Base-by-base conservation (phyloP, 2,329 filamentous ascomycete species). In the Biscogniauxia sp. region DNA sequence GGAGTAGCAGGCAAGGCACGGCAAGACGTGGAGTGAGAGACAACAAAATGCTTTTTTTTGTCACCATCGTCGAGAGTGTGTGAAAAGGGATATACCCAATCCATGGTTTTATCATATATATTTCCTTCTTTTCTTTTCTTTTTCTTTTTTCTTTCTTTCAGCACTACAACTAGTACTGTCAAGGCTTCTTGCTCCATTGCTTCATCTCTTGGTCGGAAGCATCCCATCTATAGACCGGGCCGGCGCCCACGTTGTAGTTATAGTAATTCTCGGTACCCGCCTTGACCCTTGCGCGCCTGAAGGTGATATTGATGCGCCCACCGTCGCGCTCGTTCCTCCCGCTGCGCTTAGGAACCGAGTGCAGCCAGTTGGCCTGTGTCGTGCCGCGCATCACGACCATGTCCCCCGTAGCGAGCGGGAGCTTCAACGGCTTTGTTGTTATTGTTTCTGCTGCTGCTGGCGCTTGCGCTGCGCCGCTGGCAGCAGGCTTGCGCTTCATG, bases 181-280 rank as follows among this genome's bases (percentile, higher is more conserved):
- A 45, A 20, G 55, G 59, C 53, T 63, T 76, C 75, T 32, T 32
- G 28, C 7, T 32, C 28, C 76, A 79, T 53, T 72, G 57, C 61
- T 68, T 70, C 81, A 83, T 83, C 66, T 87, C 84, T 62, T 81
- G 76, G 61, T 73, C 77, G 53, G 64, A 72, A 19, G 78, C 78
- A 72, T 90, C 80, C 91, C 91, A 93, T 68, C 80, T 82, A 73
- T 86, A 89, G n/a, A 88, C 83, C 1, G 78, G 80, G 0, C 91
- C 90, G 49, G 75, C 81, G 0, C 91, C 90, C 55, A 93, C 88
- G 75, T 94, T 94, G 75, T 94, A 94, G 70, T 87, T 85, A 74
- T 94, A 93, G 73, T 94, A 93, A 74, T 94, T 94, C 69, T 92
- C 88, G 26, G 90, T 93, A 1, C 90, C 90, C 3, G 79, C 88